Conservation (phyloP, 257 asterid species). For the Mentha longifolia region DNA sequence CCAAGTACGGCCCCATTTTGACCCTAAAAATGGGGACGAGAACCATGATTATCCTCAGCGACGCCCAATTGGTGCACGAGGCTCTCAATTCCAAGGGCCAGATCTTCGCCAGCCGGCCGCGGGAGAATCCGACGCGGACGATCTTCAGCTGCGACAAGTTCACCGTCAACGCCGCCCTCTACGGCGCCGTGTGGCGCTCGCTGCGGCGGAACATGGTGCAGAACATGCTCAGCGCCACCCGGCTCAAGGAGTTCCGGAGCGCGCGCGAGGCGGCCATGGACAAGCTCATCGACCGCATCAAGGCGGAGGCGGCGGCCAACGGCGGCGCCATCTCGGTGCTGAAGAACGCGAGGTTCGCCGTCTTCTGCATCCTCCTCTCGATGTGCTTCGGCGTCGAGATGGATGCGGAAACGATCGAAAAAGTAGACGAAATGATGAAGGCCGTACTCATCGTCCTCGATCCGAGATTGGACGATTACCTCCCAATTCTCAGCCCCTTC, state of each 20-base stretch:
- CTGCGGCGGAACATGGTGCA: slow-evolving; percentile 91
- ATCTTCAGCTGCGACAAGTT: slow-evolving; percentile 89
- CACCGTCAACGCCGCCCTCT: slow-evolving; percentile 76
- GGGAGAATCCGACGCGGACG: slow-evolving; percentile 78
- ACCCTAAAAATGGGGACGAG: slow-evolving; percentile 85
- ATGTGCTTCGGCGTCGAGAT: slow-evolving; percentile 93
- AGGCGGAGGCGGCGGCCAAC: slow-evolving; percentile 59
- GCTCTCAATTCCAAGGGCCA: slow-evolving; percentile 74
- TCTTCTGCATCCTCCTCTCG: slow-evolving; percentile 60
- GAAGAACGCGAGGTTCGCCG: slow-evolving; percentile 70
- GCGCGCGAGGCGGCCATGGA: slow-evolving; percentile 77
- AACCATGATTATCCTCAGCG: slow-evolving; percentile 71
- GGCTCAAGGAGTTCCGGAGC: slow-evolving; percentile 54
- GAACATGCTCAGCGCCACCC: slow-evolving; percentile 67
- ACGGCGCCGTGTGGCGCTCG: slow-evolving; percentile 93
- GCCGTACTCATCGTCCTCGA: slow-evolving; percentile 63
- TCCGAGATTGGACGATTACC: slow-evolving; percentile 86
- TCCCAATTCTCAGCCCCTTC: slow-evolving; percentile 71
- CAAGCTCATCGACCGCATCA: slow-evolving; percentile 51
- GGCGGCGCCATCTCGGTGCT: slow-evolving; percentile 74
- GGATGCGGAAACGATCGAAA: slow-evolving; percentile 65
- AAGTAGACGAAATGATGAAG: slow-evolving; percentile 71
- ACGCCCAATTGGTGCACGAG: slow-evolving; percentile 62
- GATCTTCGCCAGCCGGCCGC: slow-evolving; percentile 76
- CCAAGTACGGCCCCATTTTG: slow-evolving; percentile 69